These are phyloP conservation scores for Boletus tylopilopsis DNA, from an alignment of 768 basidiomycete species.

Conservation along the genomic window DNA sequence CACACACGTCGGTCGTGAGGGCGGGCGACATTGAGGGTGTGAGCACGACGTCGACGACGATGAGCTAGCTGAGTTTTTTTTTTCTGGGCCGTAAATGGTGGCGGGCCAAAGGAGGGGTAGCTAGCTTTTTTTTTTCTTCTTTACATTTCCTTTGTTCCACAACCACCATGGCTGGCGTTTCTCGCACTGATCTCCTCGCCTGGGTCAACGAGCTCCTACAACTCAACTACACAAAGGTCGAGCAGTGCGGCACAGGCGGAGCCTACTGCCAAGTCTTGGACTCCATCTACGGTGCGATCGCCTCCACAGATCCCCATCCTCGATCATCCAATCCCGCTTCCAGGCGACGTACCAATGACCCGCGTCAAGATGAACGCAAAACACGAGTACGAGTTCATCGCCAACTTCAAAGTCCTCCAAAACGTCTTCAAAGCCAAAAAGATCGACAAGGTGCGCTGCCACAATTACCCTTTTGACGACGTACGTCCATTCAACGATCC, in stretches of 20 bases:
- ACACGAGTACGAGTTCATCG: constrained; percentile 93
- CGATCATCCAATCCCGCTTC: constrained; percentile 9
- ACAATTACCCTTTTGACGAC: background rate
- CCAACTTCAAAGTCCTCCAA: constrained; percentile 95
- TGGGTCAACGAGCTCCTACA: constrained; percentile 96
- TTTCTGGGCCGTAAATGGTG: too few relatives aligned
- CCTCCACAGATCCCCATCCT: constrained; percentile 17
- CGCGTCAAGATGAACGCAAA: constrained; percentile 96
- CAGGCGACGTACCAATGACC: constrained; percentile 87
- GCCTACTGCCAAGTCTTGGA: constrained; percentile 96
- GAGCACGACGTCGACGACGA: background rate
- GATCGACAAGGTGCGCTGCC: constrained; percentile 78
- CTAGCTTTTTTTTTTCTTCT: constrained; percentile 1
- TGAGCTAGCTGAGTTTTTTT: background rate
- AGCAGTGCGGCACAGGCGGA: constrained; percentile 87
- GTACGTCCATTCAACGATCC: constrained; percentile 3
- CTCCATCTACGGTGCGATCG: constrained; percentile 75
- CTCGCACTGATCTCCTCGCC: constrained; percentile 80
- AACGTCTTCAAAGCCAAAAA: constrained; percentile 87
- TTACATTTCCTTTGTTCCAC: constrained; percentile 1
- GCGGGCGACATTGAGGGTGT: constrained; percentile 12
- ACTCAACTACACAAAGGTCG: constrained; percentile 87
- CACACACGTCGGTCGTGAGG: constrained; percentile 43
- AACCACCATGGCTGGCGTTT: constrained; percentile 52
- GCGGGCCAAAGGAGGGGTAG: too few relatives aligned